A percentile compares a stretch with the other conserved stretches of the same genome.
phyloP scores from a whole-genome alignment of 2,329 filamentous ascomycete genomes.

The Penicillium fuscoglaucum region DNA sequence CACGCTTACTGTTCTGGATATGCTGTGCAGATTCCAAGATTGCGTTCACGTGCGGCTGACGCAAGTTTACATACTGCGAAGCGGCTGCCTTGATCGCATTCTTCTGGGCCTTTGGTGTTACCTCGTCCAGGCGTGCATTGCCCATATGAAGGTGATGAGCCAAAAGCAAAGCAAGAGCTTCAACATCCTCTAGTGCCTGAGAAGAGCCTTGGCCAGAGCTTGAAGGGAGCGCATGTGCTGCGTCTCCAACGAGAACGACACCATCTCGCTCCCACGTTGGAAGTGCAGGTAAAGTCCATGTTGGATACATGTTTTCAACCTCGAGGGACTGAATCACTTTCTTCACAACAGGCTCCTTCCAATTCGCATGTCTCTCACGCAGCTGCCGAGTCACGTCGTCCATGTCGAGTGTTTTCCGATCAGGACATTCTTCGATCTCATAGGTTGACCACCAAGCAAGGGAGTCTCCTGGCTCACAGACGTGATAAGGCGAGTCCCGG shows the following conservation, averaged over 20 bases:
- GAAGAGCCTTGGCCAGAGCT: neutral
- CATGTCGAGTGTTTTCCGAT: constrained; percentile 34
- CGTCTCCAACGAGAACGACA: constrained; percentile 37
- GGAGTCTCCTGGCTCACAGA: constrained; percentile 32
- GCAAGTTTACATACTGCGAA: constrained; percentile 35
- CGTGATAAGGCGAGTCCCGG: constrained; percentile 28
- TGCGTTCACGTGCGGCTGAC: constrained; percentile 36
- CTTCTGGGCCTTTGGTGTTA: neutral
- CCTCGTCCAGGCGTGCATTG: neutral
- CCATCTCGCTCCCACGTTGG: constrained; percentile 50
- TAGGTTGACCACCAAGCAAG: constrained; percentile 52
- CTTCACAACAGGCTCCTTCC: constrained; percentile 49
- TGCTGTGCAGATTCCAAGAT: constrained; percentile 36
- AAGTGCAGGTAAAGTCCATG: constrained; percentile 50
- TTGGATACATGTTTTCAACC: constrained; percentile 50
- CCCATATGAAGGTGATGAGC: neutral
- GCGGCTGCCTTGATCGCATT: constrained; percentile 30
- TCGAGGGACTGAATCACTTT: constrained; percentile 42
- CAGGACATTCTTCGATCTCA: constrained; percentile 33
- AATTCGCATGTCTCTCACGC: constrained; percentile 44
- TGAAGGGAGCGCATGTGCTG: neutral
- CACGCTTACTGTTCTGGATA: constrained; percentile 38
- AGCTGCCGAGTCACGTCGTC: constrained; percentile 39
- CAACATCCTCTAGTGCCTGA: neutral
- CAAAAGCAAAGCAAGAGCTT: neutral